These are phyloP conservation scores for Lasiosphaeria hispida DNA, from an alignment of 495 filamentous ascomycete species.

Conservation along the genomic window DNA sequence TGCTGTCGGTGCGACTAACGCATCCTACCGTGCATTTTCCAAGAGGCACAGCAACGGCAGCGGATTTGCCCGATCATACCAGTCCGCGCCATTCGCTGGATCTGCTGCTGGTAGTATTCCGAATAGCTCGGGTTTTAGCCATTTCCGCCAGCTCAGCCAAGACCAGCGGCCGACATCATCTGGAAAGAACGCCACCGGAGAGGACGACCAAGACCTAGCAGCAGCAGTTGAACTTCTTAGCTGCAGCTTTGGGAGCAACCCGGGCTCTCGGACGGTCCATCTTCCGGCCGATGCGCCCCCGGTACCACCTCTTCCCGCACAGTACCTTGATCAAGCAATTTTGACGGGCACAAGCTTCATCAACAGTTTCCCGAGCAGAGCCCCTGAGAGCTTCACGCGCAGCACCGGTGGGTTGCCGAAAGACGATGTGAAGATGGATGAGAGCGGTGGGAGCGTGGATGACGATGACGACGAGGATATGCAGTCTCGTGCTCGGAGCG, in stretches of 20 bases:
- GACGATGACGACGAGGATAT: slow-evolving; percentile 81
- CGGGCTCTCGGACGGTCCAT: slow-evolving; percentile 61
- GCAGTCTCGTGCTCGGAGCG: slow-evolving; percentile 59
- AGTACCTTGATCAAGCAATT: slow-evolving; percentile 56
- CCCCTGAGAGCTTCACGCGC: slow-evolving; percentile 50
- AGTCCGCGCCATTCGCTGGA: slow-evolving; percentile 62
- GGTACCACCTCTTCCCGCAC: slow-evolving; percentile 77
- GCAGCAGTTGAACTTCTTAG: slow-evolving; percentile 85
- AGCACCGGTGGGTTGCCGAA: slow-evolving; percentile 31
- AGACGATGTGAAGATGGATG: slow-evolving; percentile 66
- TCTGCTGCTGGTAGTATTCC: slow-evolving; percentile 52
- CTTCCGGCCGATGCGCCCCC: slow-evolving; percentile 78
- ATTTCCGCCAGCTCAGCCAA: slow-evolving; percentile 55
- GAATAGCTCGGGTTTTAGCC: slow-evolving; percentile 46
- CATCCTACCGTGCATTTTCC: slow-evolving; percentile 46
- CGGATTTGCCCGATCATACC: slow-evolving; percentile 78
- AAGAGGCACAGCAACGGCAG: slow-evolving; percentile 68
- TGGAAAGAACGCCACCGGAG: slow-evolving; percentile 56
- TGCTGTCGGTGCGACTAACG: slow-evolving; percentile 34
- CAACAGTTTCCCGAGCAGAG: slow-evolving; percentile 50
- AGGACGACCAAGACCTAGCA: slow-evolving; percentile 80
- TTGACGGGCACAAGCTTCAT: slow-evolving; percentile 50
- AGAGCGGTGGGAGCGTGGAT: slow-evolving; percentile 62
- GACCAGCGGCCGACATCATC: slow-evolving; percentile 61
- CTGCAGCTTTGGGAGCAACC: slow-evolving; percentile 82